phyloP scores from a whole-genome alignment of 163 green algal genomes.

The Chloromonas sp. region DNA sequence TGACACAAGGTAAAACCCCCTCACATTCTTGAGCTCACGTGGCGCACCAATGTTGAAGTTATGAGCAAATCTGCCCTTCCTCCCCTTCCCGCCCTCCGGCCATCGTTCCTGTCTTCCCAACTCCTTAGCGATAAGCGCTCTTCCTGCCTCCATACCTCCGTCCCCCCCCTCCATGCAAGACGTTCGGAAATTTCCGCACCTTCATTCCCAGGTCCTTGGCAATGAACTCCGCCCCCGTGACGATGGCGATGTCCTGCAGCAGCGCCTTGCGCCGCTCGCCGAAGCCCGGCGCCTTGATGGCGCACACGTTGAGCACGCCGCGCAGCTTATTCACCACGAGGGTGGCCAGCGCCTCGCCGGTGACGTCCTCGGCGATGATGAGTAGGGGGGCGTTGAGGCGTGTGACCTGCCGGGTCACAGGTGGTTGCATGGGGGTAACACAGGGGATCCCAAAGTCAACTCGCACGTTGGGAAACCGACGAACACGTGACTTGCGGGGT shows the following conservation, averaged over 20 bases:
- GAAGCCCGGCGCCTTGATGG: slow-evolving; percentile 95
- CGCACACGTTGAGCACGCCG: slow-evolving; percentile 88
- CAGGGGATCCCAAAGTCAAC: not conserved
- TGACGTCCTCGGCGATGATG: slow-evolving; percentile 92
- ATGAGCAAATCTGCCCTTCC: no score
- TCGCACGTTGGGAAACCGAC: no score
- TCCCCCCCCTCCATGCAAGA: no score
- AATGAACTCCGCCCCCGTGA: slow-evolving; percentile 92
- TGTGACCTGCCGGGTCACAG: slow-evolving; percentile 43
- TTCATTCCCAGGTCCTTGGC: slow-evolving; percentile 73
- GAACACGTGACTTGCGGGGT: no score
- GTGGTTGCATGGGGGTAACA: not conserved
- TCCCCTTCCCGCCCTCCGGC: no score
- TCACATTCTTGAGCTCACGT: no score
- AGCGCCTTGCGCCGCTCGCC: slow-evolving; percentile 95
- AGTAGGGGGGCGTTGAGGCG: slow-evolving; percentile 78
- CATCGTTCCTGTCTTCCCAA: no score
- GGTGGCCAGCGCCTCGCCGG: slow-evolving; percentile 90
- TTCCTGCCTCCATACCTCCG: no score
- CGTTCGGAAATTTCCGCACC: slow-evolving; percentile 13
- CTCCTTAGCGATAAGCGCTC: no score
- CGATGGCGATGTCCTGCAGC: slow-evolving; percentile 91
- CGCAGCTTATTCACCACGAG: slow-evolving; percentile 99
- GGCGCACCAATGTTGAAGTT: no score
- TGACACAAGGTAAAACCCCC: no score